A percentile compares a stretch with the other conserved stretches of the same genome.
These are phyloP conservation scores for Colletotrichum eleusines DNA, from an alignment of 2,329 filamentous ascomycete species.

Conservation along the genomic window DNA sequence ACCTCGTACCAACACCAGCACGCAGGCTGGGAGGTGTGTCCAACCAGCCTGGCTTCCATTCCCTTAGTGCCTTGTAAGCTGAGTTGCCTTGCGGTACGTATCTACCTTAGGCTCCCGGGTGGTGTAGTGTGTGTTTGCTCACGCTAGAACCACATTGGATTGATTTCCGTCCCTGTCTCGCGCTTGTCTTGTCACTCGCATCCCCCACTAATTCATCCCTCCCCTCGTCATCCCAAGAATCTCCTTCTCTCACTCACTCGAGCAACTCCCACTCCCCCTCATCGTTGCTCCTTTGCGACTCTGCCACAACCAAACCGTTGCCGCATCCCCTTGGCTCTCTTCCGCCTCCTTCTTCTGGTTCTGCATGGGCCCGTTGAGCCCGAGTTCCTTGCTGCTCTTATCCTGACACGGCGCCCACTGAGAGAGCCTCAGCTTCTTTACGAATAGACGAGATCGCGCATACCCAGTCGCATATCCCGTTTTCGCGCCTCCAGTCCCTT, in stretches of 20 bases:
- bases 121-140: too few relatives aligned
- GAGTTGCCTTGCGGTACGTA: slow-evolving; percentile 3
- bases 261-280: slow-evolving; percentile 45
- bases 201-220: slow-evolving; percentile 25
- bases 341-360: slow-evolving; percentile 22
- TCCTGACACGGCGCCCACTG: background rate
- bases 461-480: slow-evolving; percentile 33
- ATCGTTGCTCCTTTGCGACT: slow-evolving; percentile 16
- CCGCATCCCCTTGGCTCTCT: slow-evolving; percentile 29
- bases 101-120: too few relatives aligned
- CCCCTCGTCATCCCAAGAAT: slow-evolving; percentile 33
- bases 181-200: slow-evolving; percentile 26
- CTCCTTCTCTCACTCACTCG: slow-evolving; percentile 25
- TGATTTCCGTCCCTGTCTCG: slow-evolving; percentile 22
- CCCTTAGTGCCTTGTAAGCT: slow-evolving; percentile 20
- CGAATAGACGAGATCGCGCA: slow-evolving; percentile 25
- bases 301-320: slow-evolving; percentile 36
- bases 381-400: slow-evolving; percentile 1
- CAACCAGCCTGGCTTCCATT: slow-evolving; percentile 27
- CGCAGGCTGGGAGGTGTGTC: background rate
- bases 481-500: slow-evolving; percentile 21
- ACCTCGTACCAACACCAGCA: background rate
- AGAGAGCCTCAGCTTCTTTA: slow-evolving; percentile 12
- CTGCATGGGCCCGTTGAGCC: slow-evolving; percentile 24
- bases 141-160: slow-evolving; percentile 5